These are phyloP conservation scores for Panaeolus cyanescens DNA, from an alignment of 768 basidiomycete genomes.

Conservation along the genomic window DNA sequence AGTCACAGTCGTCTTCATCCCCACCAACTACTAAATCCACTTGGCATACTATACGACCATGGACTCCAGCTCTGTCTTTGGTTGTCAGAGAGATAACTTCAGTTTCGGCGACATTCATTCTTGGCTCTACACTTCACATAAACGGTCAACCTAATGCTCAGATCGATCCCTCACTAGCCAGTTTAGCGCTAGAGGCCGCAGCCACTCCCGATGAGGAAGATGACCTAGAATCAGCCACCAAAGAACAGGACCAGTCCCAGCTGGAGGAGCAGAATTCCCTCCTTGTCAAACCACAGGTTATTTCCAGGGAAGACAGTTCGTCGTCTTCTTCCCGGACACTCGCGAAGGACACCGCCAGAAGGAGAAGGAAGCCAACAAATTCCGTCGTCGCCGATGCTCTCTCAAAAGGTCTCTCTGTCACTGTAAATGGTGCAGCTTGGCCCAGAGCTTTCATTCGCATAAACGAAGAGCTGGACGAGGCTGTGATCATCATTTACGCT, in stretches of 20 bases:
- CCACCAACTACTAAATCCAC: conserved; percentile 12
- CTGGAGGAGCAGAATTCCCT: background rate
- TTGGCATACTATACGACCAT: conserved; percentile 80
- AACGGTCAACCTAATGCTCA: conserved; percentile 21
- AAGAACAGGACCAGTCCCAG: background rate
- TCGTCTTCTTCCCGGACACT: conserved; percentile 1
- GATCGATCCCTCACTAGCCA: conserved; percentile 43
- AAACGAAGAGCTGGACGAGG: conserved; percentile 82
- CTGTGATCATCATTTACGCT: conserved; percentile 89
- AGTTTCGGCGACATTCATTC: conserved; percentile 79
- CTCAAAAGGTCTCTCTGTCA: conserved; percentile 74
- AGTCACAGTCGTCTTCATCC: background rate
- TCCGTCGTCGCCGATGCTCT: conserved; percentile 67
- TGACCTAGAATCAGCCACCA: conserved; percentile 18
- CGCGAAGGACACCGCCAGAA: background rate
- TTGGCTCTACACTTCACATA: conserved; percentile 47
- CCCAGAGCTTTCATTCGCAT: conserved; percentile 77
- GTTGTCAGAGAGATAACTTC: conserved; percentile 81
- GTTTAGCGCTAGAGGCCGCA: conserved; percentile 37
- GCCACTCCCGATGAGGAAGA: conserved; percentile 34
- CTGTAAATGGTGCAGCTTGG: conserved; percentile 81
- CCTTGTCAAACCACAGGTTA: background rate
- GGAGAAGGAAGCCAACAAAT: conserved; percentile 13
- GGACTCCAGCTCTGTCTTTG: conserved; percentile 71
- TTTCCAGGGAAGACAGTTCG: background rate